phyloP scores from a whole-genome alignment of 176 grass and related monocot species.

The Pontederia crassipes region DNA sequence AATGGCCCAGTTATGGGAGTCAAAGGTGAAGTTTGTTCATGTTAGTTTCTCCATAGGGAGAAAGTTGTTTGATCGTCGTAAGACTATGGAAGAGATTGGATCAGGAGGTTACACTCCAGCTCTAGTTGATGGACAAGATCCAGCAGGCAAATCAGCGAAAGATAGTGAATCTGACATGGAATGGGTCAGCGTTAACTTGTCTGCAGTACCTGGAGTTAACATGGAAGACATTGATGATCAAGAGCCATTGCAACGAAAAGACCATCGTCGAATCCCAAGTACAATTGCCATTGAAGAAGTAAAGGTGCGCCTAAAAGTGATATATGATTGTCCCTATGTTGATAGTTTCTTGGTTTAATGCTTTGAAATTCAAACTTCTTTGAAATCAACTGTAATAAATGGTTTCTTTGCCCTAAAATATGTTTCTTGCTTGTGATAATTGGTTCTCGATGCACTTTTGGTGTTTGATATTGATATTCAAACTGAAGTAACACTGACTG shows the following conservation, averaged over 20 bases:
- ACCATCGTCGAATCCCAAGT: slow-evolving; percentile 88
- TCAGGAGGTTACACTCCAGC: slow-evolving; percentile 19
- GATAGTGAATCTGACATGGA: slow-evolving; percentile 42
- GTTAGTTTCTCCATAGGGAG: slow-evolving; percentile 87
- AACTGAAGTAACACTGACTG: too few species aligned
- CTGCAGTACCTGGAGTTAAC: slow-evolving; percentile 75
- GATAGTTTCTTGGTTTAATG: background rate
- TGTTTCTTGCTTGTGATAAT: slow-evolving; percentile 1
- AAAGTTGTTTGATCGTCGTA: slow-evolving; percentile 42
- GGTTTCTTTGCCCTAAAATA: background rate
- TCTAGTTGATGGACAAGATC: slow-evolving; percentile 21
- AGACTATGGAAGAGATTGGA: slow-evolving; percentile 41
- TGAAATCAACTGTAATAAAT: slow-evolving; percentile 1
- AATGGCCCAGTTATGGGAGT: slow-evolving; percentile 89
- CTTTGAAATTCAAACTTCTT: background rate
- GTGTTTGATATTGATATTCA: background rate
- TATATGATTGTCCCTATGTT: background rate
- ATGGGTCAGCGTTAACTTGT: slow-evolving; percentile 79
- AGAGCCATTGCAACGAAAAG: slow-evolving; percentile 59
- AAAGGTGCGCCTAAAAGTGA: slow-evolving; percentile 50
- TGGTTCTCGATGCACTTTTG: slow-evolving; percentile 1
- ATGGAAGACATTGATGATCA: slow-evolving; percentile 92
- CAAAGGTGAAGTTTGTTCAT: slow-evolving; percentile 91
- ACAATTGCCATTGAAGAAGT: slow-evolving; percentile 99
- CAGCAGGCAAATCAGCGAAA: slow-evolving; percentile 18